Percentiles rank a stretch among this genome's conserved stretches.
phyloP scores from a whole-genome alignment of 1,139 yeast species.

The Tardiomyces blankii region DNA sequence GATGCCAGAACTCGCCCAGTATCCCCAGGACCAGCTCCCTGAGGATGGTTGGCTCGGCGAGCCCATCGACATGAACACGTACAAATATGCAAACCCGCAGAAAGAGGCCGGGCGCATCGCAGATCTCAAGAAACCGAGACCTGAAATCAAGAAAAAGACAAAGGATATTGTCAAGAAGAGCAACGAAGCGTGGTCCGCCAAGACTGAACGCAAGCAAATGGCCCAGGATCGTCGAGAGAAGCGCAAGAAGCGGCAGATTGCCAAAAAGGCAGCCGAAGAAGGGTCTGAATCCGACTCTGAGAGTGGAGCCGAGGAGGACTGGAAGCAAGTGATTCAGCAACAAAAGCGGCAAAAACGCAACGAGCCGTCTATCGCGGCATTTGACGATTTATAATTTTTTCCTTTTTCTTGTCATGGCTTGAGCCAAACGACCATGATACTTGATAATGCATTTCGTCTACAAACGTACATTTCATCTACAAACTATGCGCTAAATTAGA shows the following conservation, averaged over 20 bases:
- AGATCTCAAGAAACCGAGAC: constrained; percentile 38
- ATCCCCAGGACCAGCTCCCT: constrained; percentile 28
- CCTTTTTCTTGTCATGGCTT: neutral
- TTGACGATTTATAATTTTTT: constrained; percentile 57
- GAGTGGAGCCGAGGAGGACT: constrained; percentile 55
- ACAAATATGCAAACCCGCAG: constrained; percentile 49
- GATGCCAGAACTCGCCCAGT: constrained; percentile 69
- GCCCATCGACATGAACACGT: constrained; percentile 49
- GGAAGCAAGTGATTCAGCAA: constrained; percentile 73
- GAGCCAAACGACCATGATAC: no score
- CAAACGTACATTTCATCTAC: no score
- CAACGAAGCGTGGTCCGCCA: constrained; percentile 73
- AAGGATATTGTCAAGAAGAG: constrained; percentile 19
- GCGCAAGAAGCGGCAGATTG: constrained; percentile 50
- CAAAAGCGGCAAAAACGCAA: constrained; percentile 45
- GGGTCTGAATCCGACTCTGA: constrained; percentile 29
- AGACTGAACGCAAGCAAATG: constrained; percentile 49
- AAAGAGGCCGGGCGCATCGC: constrained; percentile 55
- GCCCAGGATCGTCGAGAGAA: constrained; percentile 53
- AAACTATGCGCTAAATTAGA: no score
- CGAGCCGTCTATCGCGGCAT: constrained; percentile 38
- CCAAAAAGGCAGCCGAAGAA: constrained; percentile 32
- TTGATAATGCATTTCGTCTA: no score
- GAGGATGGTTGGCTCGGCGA: constrained; percentile 60
- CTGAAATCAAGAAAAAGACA: constrained; percentile 5